phyloP scores from a whole-genome alignment of 345 rosid species.

The Excoecaria agallocha region DNA sequence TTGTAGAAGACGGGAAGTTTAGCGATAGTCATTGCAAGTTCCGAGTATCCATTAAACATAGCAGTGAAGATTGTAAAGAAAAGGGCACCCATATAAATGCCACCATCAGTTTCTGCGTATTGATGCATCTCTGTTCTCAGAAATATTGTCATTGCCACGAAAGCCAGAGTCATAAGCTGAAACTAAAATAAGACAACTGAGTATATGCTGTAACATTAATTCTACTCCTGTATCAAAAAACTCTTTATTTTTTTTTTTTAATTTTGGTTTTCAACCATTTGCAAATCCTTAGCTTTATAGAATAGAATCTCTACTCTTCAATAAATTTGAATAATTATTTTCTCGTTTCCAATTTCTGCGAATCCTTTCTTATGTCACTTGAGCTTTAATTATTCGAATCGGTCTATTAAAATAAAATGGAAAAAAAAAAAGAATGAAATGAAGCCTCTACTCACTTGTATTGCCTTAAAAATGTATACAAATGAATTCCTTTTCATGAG shows the following conservation, averaged over 20 bases:
- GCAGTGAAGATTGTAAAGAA: slow-evolving; percentile 47
- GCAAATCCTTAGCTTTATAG: slow-evolving; percentile 10
- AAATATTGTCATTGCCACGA: slow-evolving; percentile 60
- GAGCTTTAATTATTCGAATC: background rate
- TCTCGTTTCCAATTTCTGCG: background rate
- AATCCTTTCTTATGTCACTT: background rate
- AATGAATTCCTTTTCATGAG: slow-evolving; percentile 85
- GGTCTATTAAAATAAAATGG: background rate
- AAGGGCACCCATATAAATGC: slow-evolving; percentile 60
- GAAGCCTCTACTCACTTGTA: slow-evolving; percentile 30
- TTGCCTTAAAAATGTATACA: slow-evolving; percentile 57
- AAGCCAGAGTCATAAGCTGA: slow-evolving; percentile 57
- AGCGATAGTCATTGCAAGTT: slow-evolving; percentile 66
- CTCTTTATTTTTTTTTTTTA: background rate
- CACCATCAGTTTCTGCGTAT: slow-evolving; percentile 56
- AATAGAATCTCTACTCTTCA: background rate
- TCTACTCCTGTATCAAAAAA: too few species aligned
- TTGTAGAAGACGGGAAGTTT: slow-evolving; percentile 87
- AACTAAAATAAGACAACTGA: slow-evolving; percentile 4
- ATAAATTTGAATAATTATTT: background rate
- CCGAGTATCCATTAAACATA: slow-evolving; percentile 78
- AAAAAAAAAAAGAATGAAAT: background rate
- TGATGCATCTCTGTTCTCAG: slow-evolving; percentile 68
- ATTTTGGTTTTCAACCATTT: background rate
- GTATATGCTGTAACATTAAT: background rate